Evolutionary conservation across 345 rosid genomes (phyloP).

Genomic region (Hibiscus mutabilis): DNA sequence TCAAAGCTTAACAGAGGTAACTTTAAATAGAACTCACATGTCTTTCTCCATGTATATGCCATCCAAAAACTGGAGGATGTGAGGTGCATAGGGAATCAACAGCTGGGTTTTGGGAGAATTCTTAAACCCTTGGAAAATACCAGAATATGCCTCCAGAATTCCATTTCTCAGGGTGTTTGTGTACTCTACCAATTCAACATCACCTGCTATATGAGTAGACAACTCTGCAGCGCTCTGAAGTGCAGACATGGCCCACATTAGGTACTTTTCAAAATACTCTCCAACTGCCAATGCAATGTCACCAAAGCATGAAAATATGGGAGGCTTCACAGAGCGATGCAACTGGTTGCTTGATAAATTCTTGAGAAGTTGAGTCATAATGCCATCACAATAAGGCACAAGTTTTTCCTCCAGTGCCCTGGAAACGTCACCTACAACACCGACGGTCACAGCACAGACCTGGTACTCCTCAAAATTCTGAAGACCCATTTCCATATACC

Average conservation of each 20-base stretch:
- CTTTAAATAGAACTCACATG: slow-evolving; percentile 38
- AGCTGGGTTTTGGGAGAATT: slow-evolving; percentile 66
- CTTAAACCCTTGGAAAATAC: slow-evolving; percentile 71
- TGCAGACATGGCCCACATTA: slow-evolving; percentile 67
- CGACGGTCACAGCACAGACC: slow-evolving; percentile 58
- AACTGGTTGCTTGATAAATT: slow-evolving; percentile 72
- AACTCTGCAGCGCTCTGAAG: slow-evolving; percentile 71
- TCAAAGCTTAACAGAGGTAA: neutral
- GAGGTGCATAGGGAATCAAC: slow-evolving; percentile 62
- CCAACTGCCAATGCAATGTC: slow-evolving; percentile 72
- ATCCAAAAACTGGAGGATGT: slow-evolving; percentile 67
- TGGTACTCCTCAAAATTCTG: slow-evolving; percentile 42
- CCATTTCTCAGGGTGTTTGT: slow-evolving; percentile 73
- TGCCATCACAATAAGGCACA: slow-evolving; percentile 64
- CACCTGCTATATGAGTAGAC: slow-evolving; percentile 53
- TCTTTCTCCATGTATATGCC: slow-evolving; percentile 74
- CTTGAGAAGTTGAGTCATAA: slow-evolving; percentile 77
- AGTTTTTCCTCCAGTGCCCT: slow-evolving; percentile 63
- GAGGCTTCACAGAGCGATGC: slow-evolving; percentile 75
- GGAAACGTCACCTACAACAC: slow-evolving; percentile 66
- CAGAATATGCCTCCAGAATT: slow-evolving; percentile 76
- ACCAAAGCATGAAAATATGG: slow-evolving; percentile 68
- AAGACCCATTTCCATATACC: slow-evolving; percentile 71
- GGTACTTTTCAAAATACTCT: slow-evolving; percentile 62
- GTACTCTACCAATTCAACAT: slow-evolving; percentile 67